Conservation (phyloP, 164 flowering plant genomes). For the Cinnamomum micranthum region DNA sequence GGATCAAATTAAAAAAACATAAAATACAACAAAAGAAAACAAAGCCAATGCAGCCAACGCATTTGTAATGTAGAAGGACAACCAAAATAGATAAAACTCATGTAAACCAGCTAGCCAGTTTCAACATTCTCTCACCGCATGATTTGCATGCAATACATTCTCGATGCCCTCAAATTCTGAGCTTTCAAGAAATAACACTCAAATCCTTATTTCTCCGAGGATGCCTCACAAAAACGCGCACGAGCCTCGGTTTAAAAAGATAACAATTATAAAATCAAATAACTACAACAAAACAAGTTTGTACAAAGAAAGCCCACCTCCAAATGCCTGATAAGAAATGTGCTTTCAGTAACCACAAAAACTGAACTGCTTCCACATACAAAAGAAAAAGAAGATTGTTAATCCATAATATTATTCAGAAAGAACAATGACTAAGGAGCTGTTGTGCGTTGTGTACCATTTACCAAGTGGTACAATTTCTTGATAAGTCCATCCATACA, state of each 20-base stretch:
- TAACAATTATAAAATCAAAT: background rate
- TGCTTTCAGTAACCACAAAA: constrained; percentile 2
- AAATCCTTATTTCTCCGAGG: constrained; percentile 17
- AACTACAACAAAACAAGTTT: background rate
- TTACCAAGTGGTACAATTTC: background rate
- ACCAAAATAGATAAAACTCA: background rate
- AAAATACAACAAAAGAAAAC: background rate
- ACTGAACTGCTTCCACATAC: constrained; percentile 5
- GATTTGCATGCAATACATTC: background rate
- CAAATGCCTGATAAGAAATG: constrained; percentile 1
- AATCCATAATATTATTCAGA: background rate
- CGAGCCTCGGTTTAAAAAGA: constrained; percentile 17
- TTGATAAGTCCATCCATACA: background rate
- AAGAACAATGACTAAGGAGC: background rate
- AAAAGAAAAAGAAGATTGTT: constrained; percentile 1
- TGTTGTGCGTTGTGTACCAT: background rate
- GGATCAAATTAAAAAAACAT: background rate
- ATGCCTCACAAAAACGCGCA: constrained; percentile 26
- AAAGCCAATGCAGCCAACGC: background rate
- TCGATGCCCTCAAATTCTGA: background rate
- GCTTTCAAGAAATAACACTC: background rate
- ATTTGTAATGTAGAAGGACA: background rate
- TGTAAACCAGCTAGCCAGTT: background rate
- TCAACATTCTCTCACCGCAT: background rate
- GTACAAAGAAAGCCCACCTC: constrained; percentile 12